Base-by-base conservation (phyloP, 2,329 filamentous ascomycete species). In the Aspergillus arachidicola region DNA sequence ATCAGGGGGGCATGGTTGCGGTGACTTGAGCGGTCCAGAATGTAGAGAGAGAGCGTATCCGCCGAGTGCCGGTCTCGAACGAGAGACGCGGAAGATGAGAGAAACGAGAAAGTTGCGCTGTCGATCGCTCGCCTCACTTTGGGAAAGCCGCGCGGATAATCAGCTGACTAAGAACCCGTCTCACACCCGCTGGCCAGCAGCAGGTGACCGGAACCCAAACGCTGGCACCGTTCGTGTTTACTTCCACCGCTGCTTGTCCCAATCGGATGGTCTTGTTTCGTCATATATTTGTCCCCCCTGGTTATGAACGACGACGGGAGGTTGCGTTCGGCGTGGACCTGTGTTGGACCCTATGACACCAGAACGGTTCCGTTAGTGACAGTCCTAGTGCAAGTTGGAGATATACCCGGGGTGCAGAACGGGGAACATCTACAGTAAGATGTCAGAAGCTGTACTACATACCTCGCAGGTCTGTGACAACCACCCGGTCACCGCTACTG, bases 181-280 rank as follows among this genome's bases (percentile, higher is more conserved):
- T 66, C 34, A 30, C 34, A 41, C 34, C 46, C 23, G 58, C 58
- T 59, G 48, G 34, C 58, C 58, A 58, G 68, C 67, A 69, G 67
- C 58, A 34, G 38, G 53, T n/a, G 43, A 36, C 59, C 48, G 9
- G n/a, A 21, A 28, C 11, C 10, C n/a, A 23, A 48, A 58, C 21
- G 57, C 43, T 30, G 55, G 28, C 34, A 48, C 28, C n/a, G 28
- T n/a, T 30, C 41, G 5, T 36, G 60, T 65, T 66, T 75, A 77
- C 66, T 77, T 77, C 75, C 75, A 77, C 63, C 75, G 74, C 66
- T 77, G 75, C 66, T 76, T 76, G 65, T 77, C 75, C 75, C 75
- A 77, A 64, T 76, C 75, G 5, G 74, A 75, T 1, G 75, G 74
- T 63, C 75, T 68, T 26, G 75, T 76, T 62, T 77, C 74, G 61